These are phyloP conservation scores for Quercus alba DNA, from an alignment of 306 rosid species.

Conservation along the genomic window DNA sequence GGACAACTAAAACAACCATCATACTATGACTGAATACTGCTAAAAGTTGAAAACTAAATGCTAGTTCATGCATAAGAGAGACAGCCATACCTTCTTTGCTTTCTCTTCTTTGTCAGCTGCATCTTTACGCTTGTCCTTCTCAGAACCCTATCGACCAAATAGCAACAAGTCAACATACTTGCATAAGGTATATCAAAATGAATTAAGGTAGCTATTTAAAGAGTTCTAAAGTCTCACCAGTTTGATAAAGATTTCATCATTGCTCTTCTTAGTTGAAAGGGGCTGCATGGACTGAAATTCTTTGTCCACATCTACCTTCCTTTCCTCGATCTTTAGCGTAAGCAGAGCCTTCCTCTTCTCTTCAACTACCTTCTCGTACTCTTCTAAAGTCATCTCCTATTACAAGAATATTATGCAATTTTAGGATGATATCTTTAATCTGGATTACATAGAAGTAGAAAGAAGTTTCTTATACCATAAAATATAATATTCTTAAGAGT, in stretches of 20 bases:
- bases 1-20: background rate
- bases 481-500: too few species aligned
- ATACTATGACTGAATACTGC: background rate
- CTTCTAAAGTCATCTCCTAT: conserved; percentile 96
- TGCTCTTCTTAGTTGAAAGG: conserved; percentile 72
- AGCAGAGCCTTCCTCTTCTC: conserved; percentile 80
- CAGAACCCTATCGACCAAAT: conserved; percentile 58
- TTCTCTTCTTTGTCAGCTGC: conserved; percentile 81
- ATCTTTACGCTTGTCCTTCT: conserved; percentile 88
- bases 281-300: conserved; percentile 80
- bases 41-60: background rate
- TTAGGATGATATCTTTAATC: background rate
- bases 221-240: conserved; percentile 40
- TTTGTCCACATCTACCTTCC: conserved; percentile 72
- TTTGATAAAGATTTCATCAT: conserved; percentile 71
- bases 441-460: too few species aligned
- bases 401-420: background rate
- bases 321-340: conserved; percentile 60
- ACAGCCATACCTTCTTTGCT: conserved; percentile 73
- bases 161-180: background rate
- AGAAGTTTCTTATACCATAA: too few species aligned
- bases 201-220: background rate
- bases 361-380: conserved; percentile 81
- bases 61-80: background rate
- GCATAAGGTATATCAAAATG: background rate